These are phyloP conservation scores for Ustilago nuda DNA, from an alignment of 1,284 basidiomycete species.

Conservation along the genomic window DNA sequence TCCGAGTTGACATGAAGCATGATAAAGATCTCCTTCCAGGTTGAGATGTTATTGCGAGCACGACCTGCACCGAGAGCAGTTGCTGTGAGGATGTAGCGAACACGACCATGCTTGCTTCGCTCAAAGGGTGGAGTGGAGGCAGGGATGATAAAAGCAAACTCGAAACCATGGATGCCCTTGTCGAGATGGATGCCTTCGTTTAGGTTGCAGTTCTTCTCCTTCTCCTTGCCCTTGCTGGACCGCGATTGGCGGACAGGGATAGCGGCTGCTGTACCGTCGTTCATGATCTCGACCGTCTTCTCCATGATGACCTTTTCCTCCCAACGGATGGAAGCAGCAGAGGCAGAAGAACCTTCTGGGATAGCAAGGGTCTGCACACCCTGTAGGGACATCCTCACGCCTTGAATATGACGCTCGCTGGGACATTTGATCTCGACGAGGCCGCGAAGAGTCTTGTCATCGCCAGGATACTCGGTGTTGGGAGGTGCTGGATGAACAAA, in stretches of 20 bases:
- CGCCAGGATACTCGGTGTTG: slow-evolving; percentile 52
- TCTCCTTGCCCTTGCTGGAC: slow-evolving; percentile 48
- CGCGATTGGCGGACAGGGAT: slow-evolving; percentile 29
- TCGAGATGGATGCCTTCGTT: slow-evolving; percentile 55
- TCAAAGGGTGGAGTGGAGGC: slow-evolving; percentile 65
- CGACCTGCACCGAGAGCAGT: slow-evolving; percentile 64
- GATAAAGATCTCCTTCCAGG: slow-evolving; percentile 64
- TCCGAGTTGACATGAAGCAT: slow-evolving; percentile 63
- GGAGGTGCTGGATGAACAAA: slow-evolving; percentile 62
- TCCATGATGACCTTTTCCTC: slow-evolving; percentile 66
- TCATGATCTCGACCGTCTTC: slow-evolving; percentile 61
- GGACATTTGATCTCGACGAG: slow-evolving; percentile 67
- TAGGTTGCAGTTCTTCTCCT: slow-evolving; percentile 33
- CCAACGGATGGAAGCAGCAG: slow-evolving; percentile 49
- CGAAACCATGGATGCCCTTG: slow-evolving; percentile 66
- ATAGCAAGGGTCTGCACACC: slow-evolving; percentile 64
- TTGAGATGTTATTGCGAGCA: slow-evolving; percentile 53
- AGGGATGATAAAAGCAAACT: slow-evolving; percentile 67
- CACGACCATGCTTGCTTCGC: slow-evolving; percentile 63
- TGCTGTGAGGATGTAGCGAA: slow-evolving; percentile 64
- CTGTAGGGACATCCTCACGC: slow-evolving; percentile 57
- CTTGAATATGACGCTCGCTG: slow-evolving; percentile 61
- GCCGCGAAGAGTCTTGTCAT: slow-evolving; percentile 66
- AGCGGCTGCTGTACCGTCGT: slow-evolving; percentile 40
- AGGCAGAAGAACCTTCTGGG: slow-evolving; percentile 42